A percentile compares a stretch with the other conserved stretches of the same genome.
Conservation (phyloP, 1,139 yeast genomes). For the Candida frijolesensis region DNA sequence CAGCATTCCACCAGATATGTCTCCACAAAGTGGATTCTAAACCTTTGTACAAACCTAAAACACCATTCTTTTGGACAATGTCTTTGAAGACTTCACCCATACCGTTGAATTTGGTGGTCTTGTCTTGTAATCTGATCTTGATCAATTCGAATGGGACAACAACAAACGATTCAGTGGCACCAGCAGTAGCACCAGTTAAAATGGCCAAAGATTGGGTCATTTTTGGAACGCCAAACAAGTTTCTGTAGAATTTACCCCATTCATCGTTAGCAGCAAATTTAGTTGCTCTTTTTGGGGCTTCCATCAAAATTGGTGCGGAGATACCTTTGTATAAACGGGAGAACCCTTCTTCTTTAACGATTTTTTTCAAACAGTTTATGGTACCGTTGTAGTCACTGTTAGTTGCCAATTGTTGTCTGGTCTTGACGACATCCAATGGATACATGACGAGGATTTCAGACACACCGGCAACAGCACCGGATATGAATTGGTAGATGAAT, state of each 20-base stretch:
- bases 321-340: conserved; percentile 89
- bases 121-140: conserved; percentile 89
- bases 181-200: conserved; percentile 97
- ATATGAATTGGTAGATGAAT: conserved; percentile 82
- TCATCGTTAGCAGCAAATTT: conserved; percentile 98
- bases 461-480: conserved; percentile 98
- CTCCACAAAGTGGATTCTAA: conserved; percentile 97
- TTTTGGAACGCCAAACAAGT: conserved; percentile 64
- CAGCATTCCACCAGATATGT: conserved; percentile 96
- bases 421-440: conserved; percentile 96
- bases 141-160: conserved; percentile 95
- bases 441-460: conserved; percentile 97
- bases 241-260: conserved; percentile 86
- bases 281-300: conserved; percentile 98
- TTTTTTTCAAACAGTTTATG: conserved; percentile 78
- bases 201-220: conserved; percentile 85
- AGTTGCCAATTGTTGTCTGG: conserved; percentile 88
- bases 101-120: conserved; percentile 77
- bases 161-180: conserved; percentile 94
- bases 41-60: conserved; percentile 87
- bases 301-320: conserved; percentile 95
- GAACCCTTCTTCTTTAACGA: conserved; percentile 83
- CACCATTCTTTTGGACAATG: conserved; percentile 75
- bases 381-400: conserved; percentile 78
- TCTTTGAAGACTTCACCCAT: conserved; percentile 81